phyloP scores from a whole-genome alignment of 2,329 filamentous ascomycete genomes.

The Tolypocladium capitatum region DNA sequence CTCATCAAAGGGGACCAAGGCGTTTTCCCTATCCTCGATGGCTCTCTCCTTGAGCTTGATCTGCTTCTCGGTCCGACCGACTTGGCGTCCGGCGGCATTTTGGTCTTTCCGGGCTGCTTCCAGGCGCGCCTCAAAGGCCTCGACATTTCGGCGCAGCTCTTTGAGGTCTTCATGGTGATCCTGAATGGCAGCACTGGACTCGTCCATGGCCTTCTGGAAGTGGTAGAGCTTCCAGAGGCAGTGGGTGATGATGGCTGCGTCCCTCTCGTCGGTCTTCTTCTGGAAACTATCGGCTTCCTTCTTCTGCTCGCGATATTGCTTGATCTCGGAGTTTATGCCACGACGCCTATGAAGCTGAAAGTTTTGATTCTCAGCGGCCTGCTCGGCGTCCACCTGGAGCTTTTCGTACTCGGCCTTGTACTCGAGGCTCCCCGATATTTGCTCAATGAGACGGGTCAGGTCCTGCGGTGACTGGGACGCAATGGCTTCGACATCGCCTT shows the following conservation, averaged over 20 bases:
- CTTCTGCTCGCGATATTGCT: conserved; percentile 95
- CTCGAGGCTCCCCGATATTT: conserved; percentile 92
- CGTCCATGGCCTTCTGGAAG: conserved; percentile 85
- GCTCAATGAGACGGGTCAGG: conserved; percentile 85
- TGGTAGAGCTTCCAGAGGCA: conserved; percentile 95
- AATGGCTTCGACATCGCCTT: conserved; percentile 94
- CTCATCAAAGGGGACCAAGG: conserved; percentile 78
- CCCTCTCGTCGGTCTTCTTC: conserved; percentile 77
- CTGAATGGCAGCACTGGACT: conserved; percentile 79
- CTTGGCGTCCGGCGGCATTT: conserved; percentile 59
- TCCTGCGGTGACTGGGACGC: conserved; percentile 91
- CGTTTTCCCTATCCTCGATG: conserved; percentile 75
- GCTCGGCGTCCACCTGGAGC: conserved; percentile 74
- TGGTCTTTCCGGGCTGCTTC: conserved; percentile 79
- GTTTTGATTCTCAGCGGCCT: conserved; percentile 76
- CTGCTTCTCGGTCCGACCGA: conserved; percentile 67
- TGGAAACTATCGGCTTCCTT: conserved; percentile 89
- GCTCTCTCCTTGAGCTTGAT: conserved; percentile 80
- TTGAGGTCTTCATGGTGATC: conserved; percentile 91
- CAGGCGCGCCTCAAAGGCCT: conserved; percentile 67
- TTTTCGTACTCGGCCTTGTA: conserved; percentile 89
- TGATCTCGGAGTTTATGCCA: conserved; percentile 95
- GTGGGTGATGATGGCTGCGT: conserved; percentile 83
- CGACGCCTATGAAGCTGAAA: conserved; percentile 80
- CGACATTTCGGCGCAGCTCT: conserved; percentile 77